These are phyloP conservation scores for Leishmania braziliensis DNA, from an alignment of 208 protist genomes.

Conservation along the genomic window DNA sequence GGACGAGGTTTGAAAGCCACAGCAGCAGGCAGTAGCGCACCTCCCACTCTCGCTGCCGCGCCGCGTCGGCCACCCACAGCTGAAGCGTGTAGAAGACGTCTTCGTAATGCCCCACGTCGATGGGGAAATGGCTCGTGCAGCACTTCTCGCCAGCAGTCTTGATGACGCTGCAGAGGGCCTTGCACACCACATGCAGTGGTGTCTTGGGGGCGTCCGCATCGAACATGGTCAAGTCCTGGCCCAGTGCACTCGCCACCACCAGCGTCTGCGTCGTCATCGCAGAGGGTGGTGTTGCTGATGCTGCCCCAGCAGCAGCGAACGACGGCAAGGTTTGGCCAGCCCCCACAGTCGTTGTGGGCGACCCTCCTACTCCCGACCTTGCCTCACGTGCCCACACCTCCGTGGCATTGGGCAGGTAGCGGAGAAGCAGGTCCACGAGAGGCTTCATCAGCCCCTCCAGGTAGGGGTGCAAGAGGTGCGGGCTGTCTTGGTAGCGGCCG, in stretches of 20 bases:
- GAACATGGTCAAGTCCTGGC: constrained; percentile 82
- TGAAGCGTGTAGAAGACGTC: constrained; percentile 85
- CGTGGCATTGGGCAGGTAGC: constrained; percentile 44
- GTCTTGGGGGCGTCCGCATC: constrained; percentile 71
- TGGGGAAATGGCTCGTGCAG: constrained; percentile 93
- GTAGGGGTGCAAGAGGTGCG: constrained; percentile 91
- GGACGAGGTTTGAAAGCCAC: constrained; percentile 96
- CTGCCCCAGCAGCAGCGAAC: background rate
- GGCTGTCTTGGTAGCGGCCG: constrained; percentile 94
- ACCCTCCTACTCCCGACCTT: background rate
- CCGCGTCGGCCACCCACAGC: constrained; percentile 57
- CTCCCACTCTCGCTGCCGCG: constrained; percentile 90
- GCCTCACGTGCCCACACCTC: constrained; percentile 44
- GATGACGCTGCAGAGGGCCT: constrained; percentile 90
- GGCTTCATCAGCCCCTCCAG: constrained; percentile 86
- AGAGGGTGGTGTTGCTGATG: background rate
- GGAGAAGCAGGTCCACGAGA: constrained; percentile 69
- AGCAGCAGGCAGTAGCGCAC: constrained; percentile 96
- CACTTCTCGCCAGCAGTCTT: constrained; percentile 96
- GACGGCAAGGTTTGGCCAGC: background rate
- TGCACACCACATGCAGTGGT: constrained; percentile 75
- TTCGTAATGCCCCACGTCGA: constrained; percentile 89
- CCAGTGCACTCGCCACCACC: constrained; percentile 35
- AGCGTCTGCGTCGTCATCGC: constrained; percentile 6
- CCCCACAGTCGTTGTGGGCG: background rate